Percentiles rank a stretch among this genome's conserved stretches.
Conservation (phyloP, 108 stramenopile species). For the Discostella pseudostelligera region DNA sequence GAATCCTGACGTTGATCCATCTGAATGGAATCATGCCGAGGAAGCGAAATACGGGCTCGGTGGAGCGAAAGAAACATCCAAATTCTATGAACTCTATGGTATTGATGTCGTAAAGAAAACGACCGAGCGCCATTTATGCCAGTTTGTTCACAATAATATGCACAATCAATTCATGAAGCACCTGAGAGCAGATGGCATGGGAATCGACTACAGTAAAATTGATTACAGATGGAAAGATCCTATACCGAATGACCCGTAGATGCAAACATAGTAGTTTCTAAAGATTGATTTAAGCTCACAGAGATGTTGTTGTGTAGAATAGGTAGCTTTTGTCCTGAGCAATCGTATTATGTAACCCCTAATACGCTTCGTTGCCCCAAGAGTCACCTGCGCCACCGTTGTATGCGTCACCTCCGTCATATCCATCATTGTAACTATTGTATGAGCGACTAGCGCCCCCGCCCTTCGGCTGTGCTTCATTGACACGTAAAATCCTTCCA, state of each 20-base stretch:
- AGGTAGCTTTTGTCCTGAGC: too few species aligned
- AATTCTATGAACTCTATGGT: constrained; percentile 51
- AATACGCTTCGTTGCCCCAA: constrained; percentile 46
- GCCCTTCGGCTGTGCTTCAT: constrained; percentile 87
- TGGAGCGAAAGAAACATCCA: constrained; percentile 30
- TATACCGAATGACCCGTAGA: constrained; percentile 36
- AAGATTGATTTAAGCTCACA: background rate
- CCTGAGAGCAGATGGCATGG: constrained; percentile 47
- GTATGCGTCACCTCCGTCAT: constrained; percentile 33
- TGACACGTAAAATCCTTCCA: constrained; percentile 83
- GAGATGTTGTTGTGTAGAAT: background rate
- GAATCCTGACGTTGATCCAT: constrained; percentile 45
- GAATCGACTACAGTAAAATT: constrained; percentile 45
- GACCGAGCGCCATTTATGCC: constrained; percentile 43
- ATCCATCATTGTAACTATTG: constrained; percentile 32
- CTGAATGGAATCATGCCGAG: constrained; percentile 49
- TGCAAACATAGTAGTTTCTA: background rate
- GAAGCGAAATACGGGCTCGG: constrained; percentile 56
- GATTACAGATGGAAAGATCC: constrained; percentile 46
- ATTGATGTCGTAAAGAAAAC: constrained; percentile 50
- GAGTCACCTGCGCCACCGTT: constrained; percentile 27
- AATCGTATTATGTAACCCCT: too few species aligned
- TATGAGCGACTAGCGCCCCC: constrained; percentile 38
- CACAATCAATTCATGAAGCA: constrained; percentile 41
- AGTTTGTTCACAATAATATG: constrained; percentile 51